phyloP scores from a whole-genome alignment of 2,329 filamentous ascomycete genomes.

The Reticulascus tulasneorum region DNA sequence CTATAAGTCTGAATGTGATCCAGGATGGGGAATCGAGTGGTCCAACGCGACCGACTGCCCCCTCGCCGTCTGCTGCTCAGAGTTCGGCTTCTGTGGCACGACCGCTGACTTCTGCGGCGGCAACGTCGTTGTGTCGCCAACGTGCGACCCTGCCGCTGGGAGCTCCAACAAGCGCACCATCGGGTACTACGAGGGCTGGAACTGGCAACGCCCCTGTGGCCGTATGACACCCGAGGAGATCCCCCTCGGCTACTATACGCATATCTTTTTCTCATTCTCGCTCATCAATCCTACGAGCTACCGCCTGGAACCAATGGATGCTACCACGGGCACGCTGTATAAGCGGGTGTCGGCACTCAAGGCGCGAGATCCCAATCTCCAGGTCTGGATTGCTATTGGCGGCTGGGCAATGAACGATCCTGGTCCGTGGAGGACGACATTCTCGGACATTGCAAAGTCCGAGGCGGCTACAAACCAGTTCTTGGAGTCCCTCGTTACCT shows the following conservation, averaged over 20 bases:
- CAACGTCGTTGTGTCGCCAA: neutral
- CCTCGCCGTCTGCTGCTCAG: conserved; percentile 32
- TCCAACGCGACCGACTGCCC: conserved; percentile 23
- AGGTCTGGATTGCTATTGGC: conserved; percentile 34
- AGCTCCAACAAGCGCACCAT: conserved; percentile 14
- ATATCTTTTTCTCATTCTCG: conserved; percentile 30
- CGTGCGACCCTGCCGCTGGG: neutral
- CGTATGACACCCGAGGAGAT: conserved; percentile 20
- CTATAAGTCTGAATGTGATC: conserved; percentile 24
- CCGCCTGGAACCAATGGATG: conserved; percentile 11
- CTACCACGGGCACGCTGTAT: conserved; percentile 17
- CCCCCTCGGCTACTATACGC: conserved; percentile 21
- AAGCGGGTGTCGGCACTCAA: conserved; percentile 26
- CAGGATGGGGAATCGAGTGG: conserved; percentile 24
- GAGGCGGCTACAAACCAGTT: conserved; percentile 12
- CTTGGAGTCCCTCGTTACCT: conserved; percentile 13
- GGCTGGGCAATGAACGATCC: conserved; percentile 38
- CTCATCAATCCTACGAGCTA: conserved; percentile 26
- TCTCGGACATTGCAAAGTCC: conserved; percentile 16
- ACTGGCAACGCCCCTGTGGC: neutral
- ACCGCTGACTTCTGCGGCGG: conserved; percentile 20
- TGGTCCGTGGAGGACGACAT: conserved; percentile 20
- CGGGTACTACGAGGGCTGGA: conserved; percentile 25
- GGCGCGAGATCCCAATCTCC: conserved; percentile 18
- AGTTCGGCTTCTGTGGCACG: conserved; percentile 28